Percentiles rank a stretch among this genome's conserved stretches.
phyloP scores from a whole-genome alignment of 495 filamentous ascomycete genomes.

The Trichodelitschia bisporula region DNA sequence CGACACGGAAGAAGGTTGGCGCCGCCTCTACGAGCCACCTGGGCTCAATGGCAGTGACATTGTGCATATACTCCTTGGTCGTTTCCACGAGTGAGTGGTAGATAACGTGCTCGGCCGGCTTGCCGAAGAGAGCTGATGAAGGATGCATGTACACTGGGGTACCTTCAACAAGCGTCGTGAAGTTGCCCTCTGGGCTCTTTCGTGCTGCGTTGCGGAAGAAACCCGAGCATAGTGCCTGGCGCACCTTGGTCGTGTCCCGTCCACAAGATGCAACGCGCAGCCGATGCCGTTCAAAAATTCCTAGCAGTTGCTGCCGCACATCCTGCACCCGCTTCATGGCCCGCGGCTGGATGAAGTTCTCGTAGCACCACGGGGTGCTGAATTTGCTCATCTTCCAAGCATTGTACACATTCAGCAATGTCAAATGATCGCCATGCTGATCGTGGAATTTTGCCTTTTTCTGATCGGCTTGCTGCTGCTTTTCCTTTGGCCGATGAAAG shows the following conservation, averaged over 20 bases:
- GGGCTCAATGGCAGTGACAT: constrained; percentile 72
- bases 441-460: constrained; percentile 97
- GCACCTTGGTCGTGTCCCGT: constrained; percentile 60
- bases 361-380: constrained; percentile 77
- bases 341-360: constrained; percentile 91
- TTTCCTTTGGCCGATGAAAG: constrained; percentile 91
- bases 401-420: constrained; percentile 89
- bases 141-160: constrained; percentile 92
- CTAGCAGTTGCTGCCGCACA: constrained; percentile 71
- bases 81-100: constrained; percentile 78
- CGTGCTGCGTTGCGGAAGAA: constrained; percentile 91
- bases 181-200: constrained; percentile 89
- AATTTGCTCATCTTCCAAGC: constrained; percentile 68
- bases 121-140: constrained; percentile 72
- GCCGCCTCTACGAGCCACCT: constrained; percentile 84
- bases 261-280: constrained; percentile 69
- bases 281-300: constrained; percentile 76
- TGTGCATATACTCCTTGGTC: constrained; percentile 95
- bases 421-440: constrained; percentile 80
- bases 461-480: constrained; percentile 84
- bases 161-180: constrained; percentile 87
- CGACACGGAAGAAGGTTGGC: constrained; percentile 96
- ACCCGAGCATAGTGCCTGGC: constrained; percentile 76
- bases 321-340: constrained; percentile 75
- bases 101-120: constrained; percentile 85